Evolutionary conservation across 2,329 filamentous ascomycete genomes (phyloP), one percentile per base, ranked within the genome.

Genomic region (Cordyceps sp.): DNA sequence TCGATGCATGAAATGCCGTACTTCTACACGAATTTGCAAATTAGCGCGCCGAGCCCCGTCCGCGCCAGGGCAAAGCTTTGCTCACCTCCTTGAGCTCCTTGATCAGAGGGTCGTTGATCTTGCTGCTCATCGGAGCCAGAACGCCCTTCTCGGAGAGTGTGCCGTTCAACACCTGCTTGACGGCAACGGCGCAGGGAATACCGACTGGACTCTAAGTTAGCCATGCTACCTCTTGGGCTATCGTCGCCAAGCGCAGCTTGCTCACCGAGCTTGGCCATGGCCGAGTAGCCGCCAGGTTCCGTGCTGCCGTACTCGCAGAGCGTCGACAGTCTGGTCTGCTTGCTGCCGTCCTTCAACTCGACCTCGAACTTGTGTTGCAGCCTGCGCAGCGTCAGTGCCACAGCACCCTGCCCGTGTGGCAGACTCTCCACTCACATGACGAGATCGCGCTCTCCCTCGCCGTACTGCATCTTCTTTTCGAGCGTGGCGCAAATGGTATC

Each of bases 381-480:
- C 25, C 25, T 26, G 15, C n/a, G n/a, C 5, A 10, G n/a, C 10
- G 25, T 26, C 14, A 15, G n/a, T 10, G n/a, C n/a, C 9, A 13
- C 10, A 5, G 10, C 22, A 12, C 10, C n/a, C 10, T 5, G 5
- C 22, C 9, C 22, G 5, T 5, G n/a, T n/a, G n/a, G n/a, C n/a
- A n/a, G n/a, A n/a, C n/a, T n/a, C n/a, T n/a, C n/a, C n/a, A n/a
- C 25, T 26, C 16, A 26, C 29, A 80, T 72, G 41, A 90, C 80
- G 42, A 92, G 63, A 55, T 93, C 85, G 37, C 85, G 77, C 71
- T 93, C 84, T 38, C 69, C 78, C 45, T 78, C 64, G 48, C 71
- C 78, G 55, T 78, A 93, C 57, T 81, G 71, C 82, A 93, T 92
- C 73, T 92, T 93, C 65, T 81, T 61, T 65, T 93, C 84, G 20